Base-by-base conservation (phyloP, 352 stramenopile genomes). In the Globisporangium perplexum region DNA sequence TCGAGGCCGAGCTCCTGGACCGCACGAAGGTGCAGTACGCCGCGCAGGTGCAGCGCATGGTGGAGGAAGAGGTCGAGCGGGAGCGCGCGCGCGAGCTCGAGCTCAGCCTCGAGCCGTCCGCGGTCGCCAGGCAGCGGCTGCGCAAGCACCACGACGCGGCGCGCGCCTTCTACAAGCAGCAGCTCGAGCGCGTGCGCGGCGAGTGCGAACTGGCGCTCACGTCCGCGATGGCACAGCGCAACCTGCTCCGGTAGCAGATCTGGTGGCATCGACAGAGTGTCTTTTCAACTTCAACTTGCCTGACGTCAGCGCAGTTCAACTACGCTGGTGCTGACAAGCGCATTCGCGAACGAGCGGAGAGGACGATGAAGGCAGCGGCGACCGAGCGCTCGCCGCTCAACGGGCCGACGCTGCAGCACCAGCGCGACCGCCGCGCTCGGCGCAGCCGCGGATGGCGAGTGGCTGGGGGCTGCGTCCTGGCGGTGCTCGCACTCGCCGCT, bases 121-220 rank as follows among this genome's bases (percentile, higher is more conserved):
- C 44, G 18, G 51, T 82, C 17, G 75, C 66, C 1, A 62, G 65
- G 3, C 62, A 83, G 33, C 72, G 81, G 1, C 66, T 90, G 44
- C 63, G 66, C 26, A 78, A 76, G 18, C 66, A 69, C 42, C 72
- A 88, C 39, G 71, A 78, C 18, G 64, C 60, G 15, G 79, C 89
- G 18, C 72, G 83, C 0, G 62, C 42, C 8, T 73, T 82, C 61
- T 70, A 82, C 62, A 71, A 71, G 46, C 44, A 66, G 33, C 83
- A 88, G 57, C 79, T 93, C 55, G 63, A 83, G 49, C 69, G 80
- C 10, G 66, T 89, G 47, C 73, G 65, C 0, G 66, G 55, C 33
- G 79, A 90, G 63, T 88, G 78, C 53, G 76, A 90, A 62, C 61
- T 86, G 62, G 69, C 67, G 50, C 76, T 90, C 47, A 78, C 73